Evolutionary conservation across 176 grass and related monocot species (phyloP).

Genomic region (Typha latifolia): DNA sequence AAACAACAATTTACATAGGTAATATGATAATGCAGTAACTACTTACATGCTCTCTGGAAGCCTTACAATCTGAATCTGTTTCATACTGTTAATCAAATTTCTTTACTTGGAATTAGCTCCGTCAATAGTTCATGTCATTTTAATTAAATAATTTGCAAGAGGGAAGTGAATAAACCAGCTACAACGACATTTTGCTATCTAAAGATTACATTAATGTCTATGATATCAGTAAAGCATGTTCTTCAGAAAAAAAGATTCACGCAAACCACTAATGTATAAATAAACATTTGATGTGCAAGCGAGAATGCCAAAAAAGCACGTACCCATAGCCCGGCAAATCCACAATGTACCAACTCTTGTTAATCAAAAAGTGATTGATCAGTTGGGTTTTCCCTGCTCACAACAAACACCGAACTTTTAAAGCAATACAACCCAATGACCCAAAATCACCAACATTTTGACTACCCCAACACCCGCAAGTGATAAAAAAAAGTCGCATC

Average conservation of each 20-base stretch:
- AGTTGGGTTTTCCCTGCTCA: constrained; percentile 76
- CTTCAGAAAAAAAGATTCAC: neutral
- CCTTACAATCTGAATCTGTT: no score
- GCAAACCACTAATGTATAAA: neutral
- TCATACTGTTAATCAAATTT: neutral
- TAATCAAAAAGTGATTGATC: constrained; percentile 93
- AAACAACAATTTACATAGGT: no score
- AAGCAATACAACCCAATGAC: neutral
- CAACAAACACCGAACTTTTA: constrained; percentile 6
- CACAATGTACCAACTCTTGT: constrained; percentile 91
- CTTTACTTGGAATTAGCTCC: neutral
- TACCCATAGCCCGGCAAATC: constrained; percentile 97
- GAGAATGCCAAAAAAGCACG: constrained; percentile 9
- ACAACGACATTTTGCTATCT: neutral
- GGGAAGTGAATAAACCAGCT: no score
- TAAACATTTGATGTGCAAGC: neutral
- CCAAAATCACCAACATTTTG: neutral
- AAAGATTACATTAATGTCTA: neutral
- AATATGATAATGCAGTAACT: no score
- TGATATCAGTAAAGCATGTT: neutral
- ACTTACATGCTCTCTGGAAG: no score
- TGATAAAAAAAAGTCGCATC: neutral
- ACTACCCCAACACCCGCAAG: neutral
- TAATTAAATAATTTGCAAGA: neutral
- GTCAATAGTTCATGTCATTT: neutral